Conservation (phyloP, 2,329 filamentous ascomycete genomes). For the Zasmidium cellare region DNA sequence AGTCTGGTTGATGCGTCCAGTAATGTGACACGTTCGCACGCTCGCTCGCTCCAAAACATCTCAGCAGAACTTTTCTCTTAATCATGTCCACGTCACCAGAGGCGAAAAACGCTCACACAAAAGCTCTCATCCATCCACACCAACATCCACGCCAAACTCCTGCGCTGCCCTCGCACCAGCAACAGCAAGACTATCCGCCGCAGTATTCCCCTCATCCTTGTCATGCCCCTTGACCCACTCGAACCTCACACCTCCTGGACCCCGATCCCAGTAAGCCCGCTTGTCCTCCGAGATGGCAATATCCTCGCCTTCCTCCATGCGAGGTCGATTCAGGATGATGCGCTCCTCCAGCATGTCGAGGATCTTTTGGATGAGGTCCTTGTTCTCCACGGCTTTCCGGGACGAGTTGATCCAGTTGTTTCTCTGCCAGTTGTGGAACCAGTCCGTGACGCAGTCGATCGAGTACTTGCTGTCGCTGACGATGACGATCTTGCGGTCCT, state of each 20-base stretch:
- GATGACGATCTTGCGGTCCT: slow-evolving; percentile 70
- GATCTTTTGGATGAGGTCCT: slow-evolving; percentile 76
- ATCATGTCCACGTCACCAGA: too few relatives aligned
- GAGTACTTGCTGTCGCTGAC: slow-evolving; percentile 88
- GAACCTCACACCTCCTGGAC: slow-evolving; percentile 54
- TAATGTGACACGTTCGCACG: too few relatives aligned
- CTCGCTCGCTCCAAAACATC: too few relatives aligned
- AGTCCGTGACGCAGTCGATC: slow-evolving; percentile 84
- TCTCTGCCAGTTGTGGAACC: slow-evolving; percentile 74
- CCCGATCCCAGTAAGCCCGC: slow-evolving; percentile 34
- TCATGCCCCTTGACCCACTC: slow-evolving; percentile 90
- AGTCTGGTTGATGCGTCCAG: too few relatives aligned
- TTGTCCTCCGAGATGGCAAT: slow-evolving; percentile 13
- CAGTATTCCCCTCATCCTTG: slow-evolving; percentile 70
- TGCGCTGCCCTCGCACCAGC: slow-evolving; percentile 56
- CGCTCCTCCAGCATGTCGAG: slow-evolving; percentile 67
- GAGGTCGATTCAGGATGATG: slow-evolving; percentile 30
- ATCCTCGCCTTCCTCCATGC: slow-evolving; percentile 18
- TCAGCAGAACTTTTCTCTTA: neutral
- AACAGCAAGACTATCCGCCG: slow-evolving; percentile 77
- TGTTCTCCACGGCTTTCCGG: slow-evolving; percentile 77
- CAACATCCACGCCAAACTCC: slow-evolving; percentile 23
- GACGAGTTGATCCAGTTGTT: slow-evolving; percentile 76
- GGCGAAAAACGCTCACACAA: neutral
- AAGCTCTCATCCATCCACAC: slow-evolving; percentile 5